Conservation (phyloP, 2,329 filamentous ascomycete species). For the Dryadomyces quercus-mongolicae region DNA sequence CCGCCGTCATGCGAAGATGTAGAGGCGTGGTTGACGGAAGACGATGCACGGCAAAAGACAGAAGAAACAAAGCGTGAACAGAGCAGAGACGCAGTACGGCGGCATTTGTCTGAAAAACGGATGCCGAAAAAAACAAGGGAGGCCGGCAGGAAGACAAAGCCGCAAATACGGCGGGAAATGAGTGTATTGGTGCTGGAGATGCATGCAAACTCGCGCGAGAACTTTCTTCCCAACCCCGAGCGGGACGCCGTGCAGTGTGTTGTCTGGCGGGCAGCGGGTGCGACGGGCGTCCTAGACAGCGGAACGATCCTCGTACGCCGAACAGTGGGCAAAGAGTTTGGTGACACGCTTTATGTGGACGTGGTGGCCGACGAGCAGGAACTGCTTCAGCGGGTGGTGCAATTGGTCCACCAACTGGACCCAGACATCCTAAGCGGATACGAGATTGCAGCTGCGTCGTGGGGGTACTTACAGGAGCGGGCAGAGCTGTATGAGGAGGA, state of each 20-base stretch:
- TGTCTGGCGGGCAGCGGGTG: constrained; percentile 66
- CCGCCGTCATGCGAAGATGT: constrained; percentile 66
- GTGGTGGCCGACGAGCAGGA: constrained; percentile 78
- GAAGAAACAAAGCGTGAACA: background rate
- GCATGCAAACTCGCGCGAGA: constrained; percentile 76
- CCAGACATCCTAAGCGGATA: constrained; percentile 92
- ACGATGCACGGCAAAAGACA: constrained; percentile 15
- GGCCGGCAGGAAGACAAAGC: background rate
- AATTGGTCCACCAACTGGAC: constrained; percentile 72
- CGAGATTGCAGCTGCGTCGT: constrained; percentile 85
- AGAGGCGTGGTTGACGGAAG: constrained; percentile 44
- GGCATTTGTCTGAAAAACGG: background rate
- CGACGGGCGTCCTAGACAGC: constrained; percentile 31
- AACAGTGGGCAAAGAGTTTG: constrained; percentile 26
- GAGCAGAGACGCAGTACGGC: background rate
- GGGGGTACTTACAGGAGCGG: constrained; percentile 91
- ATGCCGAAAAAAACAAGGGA: constrained; percentile 1
- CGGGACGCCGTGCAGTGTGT: constrained; percentile 79
- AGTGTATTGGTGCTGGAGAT: constrained; percentile 90
- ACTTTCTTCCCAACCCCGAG: constrained; percentile 76
- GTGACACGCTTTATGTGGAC: constrained; percentile 49
- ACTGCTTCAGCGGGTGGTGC: constrained; percentile 71
- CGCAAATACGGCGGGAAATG: constrained; percentile 60
- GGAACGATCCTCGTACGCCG: constrained; percentile 59
- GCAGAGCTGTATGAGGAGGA: constrained; percentile 79